Evolutionary conservation across 306 rosid genomes (phyloP).

Genomic region (Ceratonia siliqua): DNA sequence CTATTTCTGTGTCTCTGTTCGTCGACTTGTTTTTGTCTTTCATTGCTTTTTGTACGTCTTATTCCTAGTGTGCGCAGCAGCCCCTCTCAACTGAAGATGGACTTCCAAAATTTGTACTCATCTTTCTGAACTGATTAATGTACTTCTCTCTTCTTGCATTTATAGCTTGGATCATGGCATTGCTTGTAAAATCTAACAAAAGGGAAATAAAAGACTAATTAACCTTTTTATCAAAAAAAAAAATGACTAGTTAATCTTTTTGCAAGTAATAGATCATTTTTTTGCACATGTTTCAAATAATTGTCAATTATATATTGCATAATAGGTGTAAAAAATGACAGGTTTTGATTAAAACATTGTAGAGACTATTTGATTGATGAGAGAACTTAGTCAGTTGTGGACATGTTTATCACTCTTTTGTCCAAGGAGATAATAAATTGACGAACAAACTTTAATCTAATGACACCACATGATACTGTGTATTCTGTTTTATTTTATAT

Average conservation of each 20-base stretch:
- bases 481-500: neutral
- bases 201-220: neutral
- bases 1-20: neutral
- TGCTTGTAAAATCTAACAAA: neutral
- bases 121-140: neutral
- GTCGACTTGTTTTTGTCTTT: no score
- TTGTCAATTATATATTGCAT: neutral
- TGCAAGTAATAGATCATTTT: neutral
- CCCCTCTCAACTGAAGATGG: neutral
- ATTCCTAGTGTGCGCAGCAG: no score
- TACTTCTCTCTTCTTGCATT: neutral
- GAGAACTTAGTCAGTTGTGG: neutral
- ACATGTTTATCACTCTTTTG: neutral
- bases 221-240: neutral
- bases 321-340: neutral
- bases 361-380: neutral
- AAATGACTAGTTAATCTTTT: neutral
- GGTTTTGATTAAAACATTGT: neutral
- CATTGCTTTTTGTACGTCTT: no score
- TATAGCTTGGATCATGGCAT: neutral
- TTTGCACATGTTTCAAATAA: neutral
- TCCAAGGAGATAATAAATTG: neutral
- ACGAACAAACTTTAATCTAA: conserved; percentile 5
- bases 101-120: neutral
- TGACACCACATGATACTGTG: neutral